Conservation (phyloP, 345 rosid genomes). For the Capsella bursapastoris region DNA sequence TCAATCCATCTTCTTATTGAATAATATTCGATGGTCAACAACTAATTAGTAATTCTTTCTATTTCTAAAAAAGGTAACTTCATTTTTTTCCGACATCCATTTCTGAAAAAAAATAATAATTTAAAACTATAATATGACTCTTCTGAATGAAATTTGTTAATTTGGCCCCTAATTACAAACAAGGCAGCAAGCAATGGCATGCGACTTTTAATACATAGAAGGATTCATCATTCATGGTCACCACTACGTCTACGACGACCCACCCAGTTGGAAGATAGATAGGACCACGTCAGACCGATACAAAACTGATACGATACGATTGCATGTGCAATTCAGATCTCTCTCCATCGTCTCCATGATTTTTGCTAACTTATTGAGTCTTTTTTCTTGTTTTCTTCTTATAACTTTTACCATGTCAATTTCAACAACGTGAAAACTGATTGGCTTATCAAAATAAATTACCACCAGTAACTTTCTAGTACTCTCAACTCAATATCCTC, state of each 20-base stretch:
- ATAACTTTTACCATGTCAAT: neutral
- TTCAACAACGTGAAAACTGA: neutral
- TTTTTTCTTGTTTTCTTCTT: neutral
- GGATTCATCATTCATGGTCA: neutral
- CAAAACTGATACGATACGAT: constrained; percentile 28
- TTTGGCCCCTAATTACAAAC: neutral
- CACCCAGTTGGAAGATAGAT: constrained; percentile 9
- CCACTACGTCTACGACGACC: neutral
- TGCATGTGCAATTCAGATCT: constrained; percentile 26
- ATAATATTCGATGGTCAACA: no score
- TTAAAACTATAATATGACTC: neutral
- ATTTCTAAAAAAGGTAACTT: no score
- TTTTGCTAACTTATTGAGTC: neutral
- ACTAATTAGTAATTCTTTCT: no score
- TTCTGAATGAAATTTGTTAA: neutral
- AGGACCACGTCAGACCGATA: constrained; percentile 22
- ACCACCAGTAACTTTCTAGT: neutral
- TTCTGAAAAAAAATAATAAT: no score
- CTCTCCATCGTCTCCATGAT: neutral
- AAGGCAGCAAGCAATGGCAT: neutral
- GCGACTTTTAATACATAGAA: neutral
- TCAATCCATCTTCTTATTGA: no score
- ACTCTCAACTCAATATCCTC: no score
- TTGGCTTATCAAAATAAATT: neutral
- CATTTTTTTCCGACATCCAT: no score